Evolutionary conservation across 1,284 basidiomycete genomes (phyloP).

Genomic region (Hemileia vastatrix): DNA sequence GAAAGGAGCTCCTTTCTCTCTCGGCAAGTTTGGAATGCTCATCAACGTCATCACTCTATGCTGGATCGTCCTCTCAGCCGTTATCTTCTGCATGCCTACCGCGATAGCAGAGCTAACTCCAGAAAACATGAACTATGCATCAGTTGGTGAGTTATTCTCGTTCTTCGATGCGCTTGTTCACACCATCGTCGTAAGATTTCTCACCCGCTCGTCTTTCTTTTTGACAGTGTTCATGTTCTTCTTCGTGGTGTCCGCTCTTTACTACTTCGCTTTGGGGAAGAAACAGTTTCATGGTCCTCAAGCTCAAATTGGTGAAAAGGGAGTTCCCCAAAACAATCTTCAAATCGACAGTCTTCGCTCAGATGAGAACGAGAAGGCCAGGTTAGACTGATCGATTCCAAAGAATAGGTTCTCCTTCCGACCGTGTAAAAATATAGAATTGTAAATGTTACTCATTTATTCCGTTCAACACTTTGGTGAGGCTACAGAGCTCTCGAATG

Average conservation of each 20-base stretch:
- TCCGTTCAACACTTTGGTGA: too few relatives aligned
- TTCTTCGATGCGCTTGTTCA: slow-evolving; percentile 32
- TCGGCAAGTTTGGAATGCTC: slow-evolving; percentile 45
- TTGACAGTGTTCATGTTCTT: slow-evolving; percentile 45
- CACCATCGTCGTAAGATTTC: not conserved
- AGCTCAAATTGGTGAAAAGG: too few relatives aligned
- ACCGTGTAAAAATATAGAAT: too few relatives aligned
- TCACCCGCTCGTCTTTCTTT: slow-evolving; percentile 11
- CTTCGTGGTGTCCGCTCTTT: slow-evolving; percentile 41
- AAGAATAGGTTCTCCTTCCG: too few relatives aligned
- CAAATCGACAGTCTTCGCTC: too few relatives aligned
- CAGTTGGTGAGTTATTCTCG: slow-evolving; percentile 28
- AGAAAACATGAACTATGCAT: slow-evolving; percentile 45
- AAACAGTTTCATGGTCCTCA: slow-evolving; percentile 42
- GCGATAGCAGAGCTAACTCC: slow-evolving; percentile 45
- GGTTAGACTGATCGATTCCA: too few relatives aligned
- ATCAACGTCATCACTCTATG: slow-evolving; percentile 46
- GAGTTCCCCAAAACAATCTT: too few relatives aligned
- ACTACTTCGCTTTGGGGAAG: slow-evolving; percentile 44
- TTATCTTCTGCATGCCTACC: slow-evolving; percentile 49
- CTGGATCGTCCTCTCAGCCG: slow-evolving; percentile 48
- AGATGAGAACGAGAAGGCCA: too few relatives aligned
- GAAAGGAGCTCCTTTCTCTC: slow-evolving; percentile 43
- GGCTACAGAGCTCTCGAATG: too few relatives aligned
- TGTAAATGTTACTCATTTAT: too few relatives aligned